A percentile compares a stretch with the other conserved stretches of the same genome.
Evolutionary conservation across 2,329 filamentous ascomycete genomes (phyloP).

Genomic region (Cordyceps tenuipes): DNA sequence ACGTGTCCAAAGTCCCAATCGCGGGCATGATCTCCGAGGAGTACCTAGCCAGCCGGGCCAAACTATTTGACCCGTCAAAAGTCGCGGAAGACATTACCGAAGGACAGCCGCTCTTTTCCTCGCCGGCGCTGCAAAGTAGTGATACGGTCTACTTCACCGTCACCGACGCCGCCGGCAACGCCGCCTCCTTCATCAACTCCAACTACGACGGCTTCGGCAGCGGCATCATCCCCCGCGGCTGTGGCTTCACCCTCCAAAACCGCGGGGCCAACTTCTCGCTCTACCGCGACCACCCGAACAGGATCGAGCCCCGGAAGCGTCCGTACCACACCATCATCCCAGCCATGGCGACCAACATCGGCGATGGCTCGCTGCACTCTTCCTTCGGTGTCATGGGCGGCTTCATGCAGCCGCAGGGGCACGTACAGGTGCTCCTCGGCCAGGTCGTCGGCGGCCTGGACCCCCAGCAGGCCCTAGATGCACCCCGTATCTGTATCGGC

Average conservation of each 20-base stretch:
- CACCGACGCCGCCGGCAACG: constrained; percentile 76
- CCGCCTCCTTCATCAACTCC: constrained; percentile 93
- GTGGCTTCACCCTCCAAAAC: constrained; percentile 92
- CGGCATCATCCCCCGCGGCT: constrained; percentile 72
- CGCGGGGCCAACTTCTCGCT: constrained; percentile 82
- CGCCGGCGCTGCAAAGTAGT: constrained; percentile 70
- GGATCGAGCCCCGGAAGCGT: constrained; percentile 69
- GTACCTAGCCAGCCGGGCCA: constrained; percentile 65
- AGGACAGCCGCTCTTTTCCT: constrained; percentile 48
- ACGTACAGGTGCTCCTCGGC: constrained; percentile 86
- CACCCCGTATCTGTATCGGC: constrained; percentile 79
- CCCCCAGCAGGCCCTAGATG: constrained; percentile 83
- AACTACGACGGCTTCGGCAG: constrained; percentile 89
- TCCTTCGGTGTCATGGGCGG: constrained; percentile 97
- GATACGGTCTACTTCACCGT: constrained; percentile 94
- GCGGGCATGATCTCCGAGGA: constrained; percentile 58
- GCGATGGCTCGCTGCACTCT: constrained; percentile 64
- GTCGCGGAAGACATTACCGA: constrained; percentile 48
- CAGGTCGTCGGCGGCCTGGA: constrained; percentile 75
- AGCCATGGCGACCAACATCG: constrained; percentile 70
- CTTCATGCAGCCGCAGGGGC: constrained; percentile 97
- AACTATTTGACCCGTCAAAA: constrained; percentile 48
- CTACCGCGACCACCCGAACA: constrained; percentile 64
- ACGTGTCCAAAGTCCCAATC: constrained; percentile 60
- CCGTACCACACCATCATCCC: constrained; percentile 99